Evolutionary conservation across 2,329 filamentous ascomycete genomes (phyloP).

Genomic region (Emergomyces pasteurianus): DNA sequence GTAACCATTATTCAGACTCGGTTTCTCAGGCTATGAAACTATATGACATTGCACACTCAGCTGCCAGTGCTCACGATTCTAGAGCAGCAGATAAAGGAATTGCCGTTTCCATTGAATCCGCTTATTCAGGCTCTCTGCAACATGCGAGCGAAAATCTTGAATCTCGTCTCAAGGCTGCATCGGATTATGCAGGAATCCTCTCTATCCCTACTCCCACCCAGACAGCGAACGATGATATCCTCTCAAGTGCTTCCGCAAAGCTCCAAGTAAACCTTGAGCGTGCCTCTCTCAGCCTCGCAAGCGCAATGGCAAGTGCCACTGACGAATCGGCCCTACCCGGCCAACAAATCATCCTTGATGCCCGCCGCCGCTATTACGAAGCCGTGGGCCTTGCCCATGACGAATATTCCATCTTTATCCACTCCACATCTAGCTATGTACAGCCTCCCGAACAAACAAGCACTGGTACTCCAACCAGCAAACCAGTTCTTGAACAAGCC

Average conservation of each 20-base stretch:
- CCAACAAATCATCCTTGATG: conserved; percentile 45
- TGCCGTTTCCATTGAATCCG: background rate
- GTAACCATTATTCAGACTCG: background rate
- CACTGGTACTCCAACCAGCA: conserved; percentile 18
- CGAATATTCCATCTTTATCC: conserved; percentile 63
- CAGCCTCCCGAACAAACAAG: conserved; percentile 12
- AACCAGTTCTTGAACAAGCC: conserved; percentile 20
- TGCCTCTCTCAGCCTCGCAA: conserved; percentile 60
- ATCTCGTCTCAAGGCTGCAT: background rate
- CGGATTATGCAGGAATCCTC: background rate
- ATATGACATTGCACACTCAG: background rate
- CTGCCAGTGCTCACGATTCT: background rate
- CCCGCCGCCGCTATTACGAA: conserved; percentile 62
- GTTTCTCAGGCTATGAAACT: background rate
- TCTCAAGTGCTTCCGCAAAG: conserved; percentile 57
- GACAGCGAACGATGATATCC: conserved; percentile 39
- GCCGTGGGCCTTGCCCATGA: conserved; percentile 67
- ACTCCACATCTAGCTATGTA: conserved; percentile 52
- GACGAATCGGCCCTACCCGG: conserved; percentile 42
- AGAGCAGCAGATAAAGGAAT: background rate
- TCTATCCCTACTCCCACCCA: background rate
- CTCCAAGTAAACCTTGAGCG: conserved; percentile 58
- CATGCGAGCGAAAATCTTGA: background rate
- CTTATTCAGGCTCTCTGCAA: background rate
- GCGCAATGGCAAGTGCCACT: conserved; percentile 53